A percentile compares a stretch with the other conserved stretches of the same genome.
Evolutionary conservation across 495 filamentous ascomycete species (phyloP).

Genomic region (Podospora sp.): DNA sequence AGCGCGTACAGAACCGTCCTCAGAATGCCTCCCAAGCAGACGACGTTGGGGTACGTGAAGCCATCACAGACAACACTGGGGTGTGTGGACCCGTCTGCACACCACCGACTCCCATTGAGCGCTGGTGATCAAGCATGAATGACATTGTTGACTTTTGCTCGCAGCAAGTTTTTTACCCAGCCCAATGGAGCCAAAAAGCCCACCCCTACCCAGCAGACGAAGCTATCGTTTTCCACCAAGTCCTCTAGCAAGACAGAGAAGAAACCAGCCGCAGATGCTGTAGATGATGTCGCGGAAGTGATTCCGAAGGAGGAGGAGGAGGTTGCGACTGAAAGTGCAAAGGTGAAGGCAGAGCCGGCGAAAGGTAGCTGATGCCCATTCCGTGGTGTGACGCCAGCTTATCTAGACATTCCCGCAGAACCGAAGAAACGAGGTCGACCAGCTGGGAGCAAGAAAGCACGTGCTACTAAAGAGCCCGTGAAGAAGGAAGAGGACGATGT

Average conservation of each 20-base stretch:
- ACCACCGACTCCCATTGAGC: neutral
- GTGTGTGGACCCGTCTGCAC: slow-evolving; percentile 57
- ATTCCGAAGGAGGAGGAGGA: slow-evolving; percentile 33
- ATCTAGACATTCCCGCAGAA: slow-evolving; percentile 28
- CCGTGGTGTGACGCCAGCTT: slow-evolving; percentile 5
- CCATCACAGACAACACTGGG: slow-evolving; percentile 77
- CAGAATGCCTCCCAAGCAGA: slow-evolving; percentile 70
- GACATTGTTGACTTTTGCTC: neutral
- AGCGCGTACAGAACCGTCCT: slow-evolving; percentile 3
- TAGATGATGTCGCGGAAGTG: slow-evolving; percentile 34
- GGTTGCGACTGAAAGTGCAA: slow-evolving; percentile 29
- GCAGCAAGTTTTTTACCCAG: slow-evolving; percentile 74
- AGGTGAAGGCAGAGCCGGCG: slow-evolving; percentile 34
- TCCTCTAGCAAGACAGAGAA: slow-evolving; percentile 20
- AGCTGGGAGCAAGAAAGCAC: slow-evolving; percentile 11
- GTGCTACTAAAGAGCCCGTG: neutral
- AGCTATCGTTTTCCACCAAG: slow-evolving; percentile 65
- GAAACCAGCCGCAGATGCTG: slow-evolving; percentile 27
- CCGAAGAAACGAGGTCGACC: slow-evolving; percentile 42
- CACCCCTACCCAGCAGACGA: slow-evolving; percentile 71
- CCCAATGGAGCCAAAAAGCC: slow-evolving; percentile 56
- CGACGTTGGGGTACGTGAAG: slow-evolving; percentile 91
- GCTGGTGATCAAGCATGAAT: neutral
- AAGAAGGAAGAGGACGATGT: slow-evolving; percentile 31
- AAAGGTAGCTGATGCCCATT: slow-evolving; percentile 30